phyloP scores from a whole-genome alignment of 1,284 basidiomycete species.

The Cutaneotrichosporon sp. region DNA sequence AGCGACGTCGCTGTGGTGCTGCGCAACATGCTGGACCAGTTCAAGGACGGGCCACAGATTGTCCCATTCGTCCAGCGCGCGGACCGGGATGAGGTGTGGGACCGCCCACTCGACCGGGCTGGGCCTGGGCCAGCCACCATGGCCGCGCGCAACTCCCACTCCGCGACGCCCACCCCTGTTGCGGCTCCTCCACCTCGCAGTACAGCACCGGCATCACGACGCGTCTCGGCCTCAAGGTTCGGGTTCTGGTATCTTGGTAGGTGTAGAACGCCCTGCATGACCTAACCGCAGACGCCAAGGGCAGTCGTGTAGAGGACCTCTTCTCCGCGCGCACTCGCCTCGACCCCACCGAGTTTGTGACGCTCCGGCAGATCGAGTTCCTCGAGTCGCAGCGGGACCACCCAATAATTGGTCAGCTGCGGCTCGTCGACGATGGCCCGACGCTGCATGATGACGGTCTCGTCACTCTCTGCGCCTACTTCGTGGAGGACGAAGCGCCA shows the following conservation, averaged over 20 bases:
- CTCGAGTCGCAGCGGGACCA: slow-evolving; percentile 33
- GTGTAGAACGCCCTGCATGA: slow-evolving; percentile 8
- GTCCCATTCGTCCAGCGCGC: slow-evolving; percentile 9
- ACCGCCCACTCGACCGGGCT: not conserved
- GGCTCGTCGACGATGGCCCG: slow-evolving; percentile 32
- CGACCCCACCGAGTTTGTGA: slow-evolving; percentile 41
- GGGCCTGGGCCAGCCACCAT: not conserved
- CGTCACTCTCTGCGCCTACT: slow-evolving; percentile 40
- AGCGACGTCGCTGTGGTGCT: slow-evolving; percentile 45
- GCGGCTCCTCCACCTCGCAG: not conserved
- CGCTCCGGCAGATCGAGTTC: slow-evolving; percentile 48
- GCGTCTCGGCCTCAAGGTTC: slow-evolving; percentile 26
- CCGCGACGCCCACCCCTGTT: not conserved
- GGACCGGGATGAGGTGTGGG: not conserved
- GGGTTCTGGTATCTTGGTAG: slow-evolving; percentile 52
- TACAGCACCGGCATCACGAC: not conserved
- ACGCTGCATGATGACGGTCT: slow-evolving; percentile 6
- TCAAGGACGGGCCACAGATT: slow-evolving; percentile 31
- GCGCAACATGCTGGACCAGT: slow-evolving; percentile 37
- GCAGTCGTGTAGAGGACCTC: slow-evolving; percentile 29
- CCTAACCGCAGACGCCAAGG: slow-evolving; percentile 28
- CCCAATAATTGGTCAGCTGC: slow-evolving; percentile 38
- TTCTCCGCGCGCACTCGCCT: slow-evolving; percentile 37
- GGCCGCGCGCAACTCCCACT: not conserved
- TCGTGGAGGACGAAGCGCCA: slow-evolving; percentile 48